Evolutionary conservation across 352 stramenopile genomes (phyloP).

Genomic region (Phytophthora sp.): DNA sequence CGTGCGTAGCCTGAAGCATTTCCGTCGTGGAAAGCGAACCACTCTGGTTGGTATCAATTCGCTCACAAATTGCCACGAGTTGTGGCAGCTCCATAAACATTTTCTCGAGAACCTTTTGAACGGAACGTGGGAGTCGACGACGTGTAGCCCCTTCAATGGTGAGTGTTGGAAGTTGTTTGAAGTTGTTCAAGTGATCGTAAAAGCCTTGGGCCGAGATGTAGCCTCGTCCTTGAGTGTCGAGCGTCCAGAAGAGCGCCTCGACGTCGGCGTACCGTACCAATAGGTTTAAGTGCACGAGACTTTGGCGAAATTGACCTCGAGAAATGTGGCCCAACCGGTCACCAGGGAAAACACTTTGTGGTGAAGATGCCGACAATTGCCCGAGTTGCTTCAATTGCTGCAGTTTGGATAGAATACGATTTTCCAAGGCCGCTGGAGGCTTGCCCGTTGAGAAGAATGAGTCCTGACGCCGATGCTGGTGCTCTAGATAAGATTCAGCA

Average conservation of each 20-base stretch:
- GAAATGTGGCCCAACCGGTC: conserved; percentile 78
- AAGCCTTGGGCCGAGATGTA: conserved; percentile 67
- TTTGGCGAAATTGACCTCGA: conserved; percentile 72
- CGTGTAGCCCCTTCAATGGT: conserved; percentile 24
- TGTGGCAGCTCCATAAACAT: conserved; percentile 58
- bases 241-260: conserved; percentile 75
- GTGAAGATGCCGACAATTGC: conserved; percentile 52
- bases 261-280: conserved; percentile 72
- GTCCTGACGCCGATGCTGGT: conserved; percentile 39
- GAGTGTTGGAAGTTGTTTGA: conserved; percentile 45
- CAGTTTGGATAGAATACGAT: conserved; percentile 62
- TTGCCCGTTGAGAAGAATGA: conserved; percentile 46
- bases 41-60: conserved; percentile 48
- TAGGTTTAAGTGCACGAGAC: conserved; percentile 69
- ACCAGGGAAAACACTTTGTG: conserved; percentile 68
- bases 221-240: conserved; percentile 67
- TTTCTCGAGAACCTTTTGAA: conserved; percentile 76
- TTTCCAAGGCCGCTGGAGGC: conserved; percentile 50
- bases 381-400: conserved; percentile 71
- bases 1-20: conserved; percentile 61
- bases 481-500: conserved; percentile 31
- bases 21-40: conserved; percentile 49
- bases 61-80: conserved; percentile 56
- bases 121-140: conserved; percentile 46
- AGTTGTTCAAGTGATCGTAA: conserved; percentile 67